phyloP scores from a whole-genome alignment of 257 asterid species.

The Craterostigma plantagineum region DNA sequence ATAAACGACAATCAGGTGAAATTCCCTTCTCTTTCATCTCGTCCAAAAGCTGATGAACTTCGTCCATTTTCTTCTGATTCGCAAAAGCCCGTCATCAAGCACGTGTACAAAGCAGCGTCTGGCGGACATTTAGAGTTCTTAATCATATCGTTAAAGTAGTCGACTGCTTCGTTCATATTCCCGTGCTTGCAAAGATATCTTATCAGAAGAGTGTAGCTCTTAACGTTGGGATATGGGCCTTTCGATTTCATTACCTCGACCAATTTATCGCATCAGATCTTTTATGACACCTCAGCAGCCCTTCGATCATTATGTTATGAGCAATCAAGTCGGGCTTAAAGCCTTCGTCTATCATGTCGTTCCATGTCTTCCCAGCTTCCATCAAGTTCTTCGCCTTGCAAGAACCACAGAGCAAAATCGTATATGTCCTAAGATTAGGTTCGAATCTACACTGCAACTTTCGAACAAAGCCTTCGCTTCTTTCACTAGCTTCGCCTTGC shows the following conservation, averaged over 20 bases:
- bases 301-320: conserved; percentile 74
- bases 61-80: conserved; percentile 48
- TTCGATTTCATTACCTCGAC: conserved; percentile 67
- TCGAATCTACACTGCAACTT: conserved; percentile 50
- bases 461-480: conserved; percentile 62
- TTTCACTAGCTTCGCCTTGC: conserved; percentile 73
- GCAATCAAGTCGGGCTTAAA: conserved; percentile 66
- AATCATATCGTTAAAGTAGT: conserved; percentile 45
- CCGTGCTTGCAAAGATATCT: conserved; percentile 53
- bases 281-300: conserved; percentile 45
- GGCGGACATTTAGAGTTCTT: conserved; percentile 30
- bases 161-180: conserved; percentile 36
- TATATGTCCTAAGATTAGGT: conserved; percentile 47
- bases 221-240: conserved; percentile 53
- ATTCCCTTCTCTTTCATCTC: conserved; percentile 70
- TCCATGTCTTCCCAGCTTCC: conserved; percentile 83
- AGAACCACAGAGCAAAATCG: conserved; percentile 73
- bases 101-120: conserved; percentile 59
- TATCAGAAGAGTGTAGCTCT: conserved; percentile 55
- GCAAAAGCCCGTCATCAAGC: conserved; percentile 67
- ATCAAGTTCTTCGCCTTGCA: conserved; percentile 62
- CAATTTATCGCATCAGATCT: conserved; percentile 45
- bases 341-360: conserved; percentile 64
- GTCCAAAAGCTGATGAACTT: conserved; percentile 35
- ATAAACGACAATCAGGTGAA: conserved; percentile 45